Evolutionary conservation across 306 rosid species (phyloP).

Genomic region (Prosopis cineraria): DNA sequence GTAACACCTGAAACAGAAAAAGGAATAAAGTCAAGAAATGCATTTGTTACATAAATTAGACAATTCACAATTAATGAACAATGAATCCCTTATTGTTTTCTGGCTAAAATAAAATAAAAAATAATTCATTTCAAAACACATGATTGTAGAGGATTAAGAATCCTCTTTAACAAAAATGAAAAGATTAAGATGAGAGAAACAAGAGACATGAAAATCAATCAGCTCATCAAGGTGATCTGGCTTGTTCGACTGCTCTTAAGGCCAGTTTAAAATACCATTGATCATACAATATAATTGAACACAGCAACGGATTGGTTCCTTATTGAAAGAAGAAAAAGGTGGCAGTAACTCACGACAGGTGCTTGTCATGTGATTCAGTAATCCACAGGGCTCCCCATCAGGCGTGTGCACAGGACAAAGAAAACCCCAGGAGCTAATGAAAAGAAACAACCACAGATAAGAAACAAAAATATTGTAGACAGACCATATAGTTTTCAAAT

Average conservation of each 20-base stretch:
- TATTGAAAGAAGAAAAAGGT: background rate
- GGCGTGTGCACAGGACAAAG: slow-evolving; percentile 99
- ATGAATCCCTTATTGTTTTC: background rate
- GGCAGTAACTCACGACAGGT: slow-evolving; percentile 65
- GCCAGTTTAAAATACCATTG: background rate
- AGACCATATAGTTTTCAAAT: background rate
- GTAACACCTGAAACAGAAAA: slow-evolving; percentile 67
- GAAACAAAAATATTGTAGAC: slow-evolving; percentile 7
- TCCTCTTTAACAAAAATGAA: background rate
- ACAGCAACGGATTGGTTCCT: background rate
- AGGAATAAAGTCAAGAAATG: slow-evolving; percentile 5
- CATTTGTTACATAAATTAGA: background rate
- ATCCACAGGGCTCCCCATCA: slow-evolving; percentile 99
- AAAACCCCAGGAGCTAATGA: slow-evolving; percentile 93
- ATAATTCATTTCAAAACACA: background rate
- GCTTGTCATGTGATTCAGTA: slow-evolving; percentile 87
- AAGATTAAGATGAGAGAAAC: background rate
- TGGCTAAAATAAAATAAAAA: background rate
- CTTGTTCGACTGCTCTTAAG: background rate
- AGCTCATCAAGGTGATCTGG: background rate
- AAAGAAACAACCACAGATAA: slow-evolving; percentile 7
- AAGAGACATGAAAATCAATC: background rate
- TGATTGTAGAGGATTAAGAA: background rate
- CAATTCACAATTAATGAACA: slow-evolving; percentile 5
- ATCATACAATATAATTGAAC: background rate